phyloP scores from a whole-genome alignment of 2,329 filamentous ascomycete species.

The Fusarium chaquense region DNA sequence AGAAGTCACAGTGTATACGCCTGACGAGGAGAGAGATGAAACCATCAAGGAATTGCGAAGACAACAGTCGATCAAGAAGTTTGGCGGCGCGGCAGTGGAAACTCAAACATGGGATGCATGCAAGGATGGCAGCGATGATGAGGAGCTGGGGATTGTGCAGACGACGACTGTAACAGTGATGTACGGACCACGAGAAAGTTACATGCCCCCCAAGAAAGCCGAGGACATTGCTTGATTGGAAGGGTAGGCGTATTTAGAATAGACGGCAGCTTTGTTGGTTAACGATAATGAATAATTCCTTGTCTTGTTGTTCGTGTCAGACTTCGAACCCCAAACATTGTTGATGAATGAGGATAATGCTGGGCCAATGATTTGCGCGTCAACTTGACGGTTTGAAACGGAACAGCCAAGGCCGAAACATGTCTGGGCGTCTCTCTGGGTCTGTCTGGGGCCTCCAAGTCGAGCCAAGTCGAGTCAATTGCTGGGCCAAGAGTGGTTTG shows the following conservation, averaged over 20 bases:
- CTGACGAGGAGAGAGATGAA: constrained; percentile 26
- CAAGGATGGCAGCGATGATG: constrained; percentile 26
- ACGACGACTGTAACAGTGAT: constrained; percentile 45
- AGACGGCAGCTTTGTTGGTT: not conserved
- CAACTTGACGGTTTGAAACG: constrained; percentile 5
- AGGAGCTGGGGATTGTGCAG: constrained; percentile 42
- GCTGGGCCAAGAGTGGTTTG: not conserved
- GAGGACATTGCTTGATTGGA: not conserved
- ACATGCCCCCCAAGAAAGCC: constrained; percentile 1
- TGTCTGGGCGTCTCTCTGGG: not conserved
- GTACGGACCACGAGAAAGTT: constrained; percentile 38
- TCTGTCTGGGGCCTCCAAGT: not conserved
- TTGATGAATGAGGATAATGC: not conserved
- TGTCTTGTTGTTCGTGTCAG: not conserved
- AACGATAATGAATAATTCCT: not conserved
- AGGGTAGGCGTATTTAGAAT: not conserved
- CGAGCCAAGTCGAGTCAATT: not conserved
- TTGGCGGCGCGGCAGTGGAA: constrained; percentile 25
- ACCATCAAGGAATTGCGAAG: constrained; percentile 39
- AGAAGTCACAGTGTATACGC: constrained; percentile 24
- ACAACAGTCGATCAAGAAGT: constrained; percentile 43
- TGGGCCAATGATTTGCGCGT: constrained; percentile 6
- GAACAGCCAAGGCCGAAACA: constrained; percentile 28
- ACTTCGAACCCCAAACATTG: not conserved
- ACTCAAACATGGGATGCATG: constrained; percentile 25